Base-by-base conservation (phyloP, 441 rosid species). In the Bocquillonia castaneifolia region DNA sequence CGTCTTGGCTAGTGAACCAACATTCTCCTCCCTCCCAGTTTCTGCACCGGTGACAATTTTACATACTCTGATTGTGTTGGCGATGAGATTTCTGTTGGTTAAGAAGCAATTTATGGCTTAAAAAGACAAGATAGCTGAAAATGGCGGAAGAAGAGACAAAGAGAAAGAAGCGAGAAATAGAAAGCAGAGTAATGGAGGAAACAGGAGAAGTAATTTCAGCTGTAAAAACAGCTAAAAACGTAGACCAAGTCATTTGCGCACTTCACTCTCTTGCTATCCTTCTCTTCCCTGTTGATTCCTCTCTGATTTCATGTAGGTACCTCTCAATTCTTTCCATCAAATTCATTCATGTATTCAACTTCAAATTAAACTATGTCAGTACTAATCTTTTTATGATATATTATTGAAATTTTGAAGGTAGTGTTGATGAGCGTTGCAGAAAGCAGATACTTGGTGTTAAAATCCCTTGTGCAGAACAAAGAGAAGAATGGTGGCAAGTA, bases 181-280 rank as follows among this genome's bases (percentile, higher is more conserved):
- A 80, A 70, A 78, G 51, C 44, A 64, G 56, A 45, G 50, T 88
- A 48, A 63, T 87, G 14, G 85, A 84, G 36, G 85, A 86, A 78
- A 83, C 81, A 17, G 80, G 83, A 69, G 85, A 85, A 77, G 90
- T 83, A 59, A 78, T 87, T 59, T 71, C 81, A n/a, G 70, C 79
- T 10, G 77, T 92, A 32, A 63, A 70, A 71, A 75, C 67, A 26
- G 91, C 96, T 31, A 87, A 83, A 75, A 82, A 84, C 73, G 93
- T 84, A 6, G 93, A 88, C 79, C 76, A 83, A 25, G 92, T 88
- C 63, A 82, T 94, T 63, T 84, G 78, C 78, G 73, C 89, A 76
- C 90, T 92, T 76, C 86, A 88, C 70, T 90, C 97, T 63, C 56
- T 94, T 71, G 91, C 96, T n/a, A 69, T 78, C 75, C 83, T 88